Evolutionary conservation across 73 alveolate species (phyloP), one percentile per base, ranked within the genome.

Genomic region (Paramecium primaurelia): DNA sequence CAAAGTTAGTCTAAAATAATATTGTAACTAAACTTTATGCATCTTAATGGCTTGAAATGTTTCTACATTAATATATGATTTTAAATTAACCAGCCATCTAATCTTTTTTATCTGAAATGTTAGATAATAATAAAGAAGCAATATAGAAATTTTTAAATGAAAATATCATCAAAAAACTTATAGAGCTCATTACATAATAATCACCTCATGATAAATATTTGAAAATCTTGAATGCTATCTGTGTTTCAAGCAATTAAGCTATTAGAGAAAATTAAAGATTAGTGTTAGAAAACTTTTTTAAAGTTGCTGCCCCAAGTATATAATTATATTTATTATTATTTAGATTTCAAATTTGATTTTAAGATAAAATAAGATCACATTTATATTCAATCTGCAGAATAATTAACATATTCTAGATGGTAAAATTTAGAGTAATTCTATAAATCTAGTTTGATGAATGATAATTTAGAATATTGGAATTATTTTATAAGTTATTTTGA

Each of bases 161-260:
- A 75, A 22, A 30, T 14, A 34, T 45, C 0, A 34, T 75, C 10
- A 34, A 75, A 75, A 34, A 40, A 8, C 16, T 75, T 0, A 75
- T 75, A n/a, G 60, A 75, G 7, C 3, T 75, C 0, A 30, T 75
- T 18, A n/a, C 20, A 16, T 34, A 37, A 18, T 14, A 75, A 26
- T 10, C 59, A 22, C 88, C 69, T 75, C 88, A 75, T 75, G 58
- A 75, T n/a, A 75, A 75, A 75, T 75, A 40, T 75, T 22, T 75
- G 1, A 75, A 40, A 10, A 75, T 75, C 9, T 75, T 75, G 1
- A 75, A 45, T 37, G 34, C 58, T 0, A 75, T 75, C 1, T 34
- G 58, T 75, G 37, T 75, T 37, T 75, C 60, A 14, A 75, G 49
- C n/a, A 36, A 75, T 38, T 14, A 75, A 20, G 59, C 64, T n/a